phyloP scores from a whole-genome alignment of 257 asterid species.

The Paraleonurus japonicus region DNA sequence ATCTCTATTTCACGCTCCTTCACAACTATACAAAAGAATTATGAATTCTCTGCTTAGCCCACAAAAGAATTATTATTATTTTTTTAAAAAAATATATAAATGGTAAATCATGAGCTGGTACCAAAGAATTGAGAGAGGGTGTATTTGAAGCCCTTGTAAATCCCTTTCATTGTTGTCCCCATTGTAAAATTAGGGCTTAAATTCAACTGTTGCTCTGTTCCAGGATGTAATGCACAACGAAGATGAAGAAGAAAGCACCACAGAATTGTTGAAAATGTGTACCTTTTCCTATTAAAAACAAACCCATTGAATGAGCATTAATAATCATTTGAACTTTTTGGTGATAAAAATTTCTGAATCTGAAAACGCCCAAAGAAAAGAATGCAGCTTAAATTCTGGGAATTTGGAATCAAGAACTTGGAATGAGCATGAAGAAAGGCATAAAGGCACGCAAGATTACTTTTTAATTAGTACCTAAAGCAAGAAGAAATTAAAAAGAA shows the following conservation, averaged over 20 bases:
- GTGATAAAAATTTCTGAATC: constrained; percentile 4
- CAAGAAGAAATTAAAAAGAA: neutral
- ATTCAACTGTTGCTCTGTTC: constrained; percentile 26
- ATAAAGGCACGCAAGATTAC: constrained; percentile 20
- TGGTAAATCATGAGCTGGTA: constrained; percentile 27
- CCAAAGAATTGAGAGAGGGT: constrained; percentile 72
- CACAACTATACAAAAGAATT: constrained; percentile 44
- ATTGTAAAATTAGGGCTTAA: constrained; percentile 27
- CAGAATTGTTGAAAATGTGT: constrained; percentile 18
- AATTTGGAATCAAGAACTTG: constrained; percentile 18
- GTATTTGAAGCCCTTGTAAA: constrained; percentile 77
- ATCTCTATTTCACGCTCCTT: constrained; percentile 86
- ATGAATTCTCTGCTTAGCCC: constrained; percentile 6
- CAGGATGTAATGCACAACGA: constrained; percentile 25
- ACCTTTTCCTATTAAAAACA: constrained; percentile 41
- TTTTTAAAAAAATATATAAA: neutral
- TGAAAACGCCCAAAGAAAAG: constrained; percentile 20
- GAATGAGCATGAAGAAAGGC: constrained; percentile 8
- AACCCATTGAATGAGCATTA: constrained; percentile 16
- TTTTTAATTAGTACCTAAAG: neutral
- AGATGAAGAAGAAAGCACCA: constrained; percentile 28
- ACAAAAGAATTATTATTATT: neutral
- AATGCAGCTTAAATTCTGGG: constrained; percentile 15
- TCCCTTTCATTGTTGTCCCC: constrained; percentile 76
- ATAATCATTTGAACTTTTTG: neutral